Percentiles rank a stretch among this genome's conserved stretches.
Evolutionary conservation across 331 rosid species (phyloP).

Genomic region (Dryas integrifolia): DNA sequence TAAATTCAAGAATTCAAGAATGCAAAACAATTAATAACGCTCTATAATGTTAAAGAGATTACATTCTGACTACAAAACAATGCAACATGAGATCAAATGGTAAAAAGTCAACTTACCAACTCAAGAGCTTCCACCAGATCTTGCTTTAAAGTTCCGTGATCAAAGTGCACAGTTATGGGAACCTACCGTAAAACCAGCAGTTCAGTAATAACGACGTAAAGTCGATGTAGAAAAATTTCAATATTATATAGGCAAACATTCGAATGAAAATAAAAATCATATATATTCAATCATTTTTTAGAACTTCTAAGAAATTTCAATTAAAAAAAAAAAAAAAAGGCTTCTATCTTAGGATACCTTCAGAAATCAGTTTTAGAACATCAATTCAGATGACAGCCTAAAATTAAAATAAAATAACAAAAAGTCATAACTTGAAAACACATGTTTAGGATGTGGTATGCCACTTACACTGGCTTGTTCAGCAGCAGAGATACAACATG

Average conservation of each 20-base stretch:
- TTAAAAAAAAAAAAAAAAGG: too few species aligned
- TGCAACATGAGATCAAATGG: not conserved
- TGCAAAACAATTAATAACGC: slow-evolving; percentile 16
- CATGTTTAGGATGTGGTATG: slow-evolving; percentile 1
- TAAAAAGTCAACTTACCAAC: slow-evolving; percentile 43
- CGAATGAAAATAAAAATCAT: too few species aligned
- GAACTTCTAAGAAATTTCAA: too few species aligned
- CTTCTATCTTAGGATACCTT: too few species aligned
- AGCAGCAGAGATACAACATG: slow-evolving; percentile 88
- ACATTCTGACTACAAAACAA: slow-evolving; percentile 9
- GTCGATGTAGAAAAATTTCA: not conserved
- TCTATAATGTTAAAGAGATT: slow-evolving; percentile 15
- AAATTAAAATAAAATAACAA: not conserved
- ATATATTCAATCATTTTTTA: too few species aligned
- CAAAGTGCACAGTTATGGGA: slow-evolving; percentile 85
- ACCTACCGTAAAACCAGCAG: slow-evolving; percentile 46
- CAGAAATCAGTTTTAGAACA: too few species aligned
- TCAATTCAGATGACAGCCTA: not conserved
- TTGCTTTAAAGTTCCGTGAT: slow-evolving; percentile 84
- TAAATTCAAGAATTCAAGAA: slow-evolving; percentile 29
- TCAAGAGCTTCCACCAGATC: slow-evolving; percentile 86
- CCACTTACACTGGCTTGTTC: slow-evolving; percentile 80
- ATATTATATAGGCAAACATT: not conserved
- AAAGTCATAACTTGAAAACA: not conserved
- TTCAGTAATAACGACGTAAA: not conserved